Conservation (phyloP, 179 eudicot genomes). For the Corrigiola litoralis region DNA sequence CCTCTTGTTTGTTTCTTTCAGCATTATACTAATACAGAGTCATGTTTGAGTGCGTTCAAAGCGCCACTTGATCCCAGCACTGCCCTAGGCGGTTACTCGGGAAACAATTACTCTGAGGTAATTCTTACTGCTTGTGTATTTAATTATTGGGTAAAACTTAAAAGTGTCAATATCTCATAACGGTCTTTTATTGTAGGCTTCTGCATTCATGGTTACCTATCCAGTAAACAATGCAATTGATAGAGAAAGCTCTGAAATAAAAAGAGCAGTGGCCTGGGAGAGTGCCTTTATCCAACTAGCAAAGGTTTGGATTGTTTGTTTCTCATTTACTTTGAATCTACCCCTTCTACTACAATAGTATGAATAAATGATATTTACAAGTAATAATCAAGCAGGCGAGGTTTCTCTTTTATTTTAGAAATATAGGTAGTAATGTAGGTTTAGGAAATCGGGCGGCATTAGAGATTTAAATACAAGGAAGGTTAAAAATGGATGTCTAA, state of each 20-base stretch:
- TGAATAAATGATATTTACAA: too few relatives aligned
- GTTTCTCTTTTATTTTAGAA: too few relatives aligned
- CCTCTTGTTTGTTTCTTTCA: slow-evolving; percentile 25
- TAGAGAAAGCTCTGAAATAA: slow-evolving; percentile 64
- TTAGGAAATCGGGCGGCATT: too few relatives aligned
- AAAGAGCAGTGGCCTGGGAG: slow-evolving; percentile 88
- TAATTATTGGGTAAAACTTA: not conserved
- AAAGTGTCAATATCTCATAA: not conserved
- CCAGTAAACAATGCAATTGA: slow-evolving; percentile 90
- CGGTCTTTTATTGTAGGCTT: slow-evolving; percentile 57
- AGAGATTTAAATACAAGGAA: too few relatives aligned
- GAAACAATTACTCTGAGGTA: slow-evolving; percentile 92
- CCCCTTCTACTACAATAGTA: not conserved
- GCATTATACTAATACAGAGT: slow-evolving; percentile 73
- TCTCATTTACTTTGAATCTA: not conserved
- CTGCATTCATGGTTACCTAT: slow-evolving; percentile 92
- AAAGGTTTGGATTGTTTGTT: slow-evolving; percentile 46
- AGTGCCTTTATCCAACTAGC: slow-evolving; percentile 87
- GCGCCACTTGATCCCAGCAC: slow-evolving; percentile 99
- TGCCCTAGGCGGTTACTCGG: slow-evolving; percentile 87
- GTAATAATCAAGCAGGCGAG: too few relatives aligned
- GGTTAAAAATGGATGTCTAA: too few relatives aligned
- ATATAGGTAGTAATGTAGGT: too few relatives aligned
- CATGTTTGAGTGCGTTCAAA: slow-evolving; percentile 90
- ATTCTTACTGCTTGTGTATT: slow-evolving; percentile 15